These are phyloP conservation scores for Candida tibetensis DNA, from an alignment of 805 yeast species.

Conservation along the genomic window DNA sequence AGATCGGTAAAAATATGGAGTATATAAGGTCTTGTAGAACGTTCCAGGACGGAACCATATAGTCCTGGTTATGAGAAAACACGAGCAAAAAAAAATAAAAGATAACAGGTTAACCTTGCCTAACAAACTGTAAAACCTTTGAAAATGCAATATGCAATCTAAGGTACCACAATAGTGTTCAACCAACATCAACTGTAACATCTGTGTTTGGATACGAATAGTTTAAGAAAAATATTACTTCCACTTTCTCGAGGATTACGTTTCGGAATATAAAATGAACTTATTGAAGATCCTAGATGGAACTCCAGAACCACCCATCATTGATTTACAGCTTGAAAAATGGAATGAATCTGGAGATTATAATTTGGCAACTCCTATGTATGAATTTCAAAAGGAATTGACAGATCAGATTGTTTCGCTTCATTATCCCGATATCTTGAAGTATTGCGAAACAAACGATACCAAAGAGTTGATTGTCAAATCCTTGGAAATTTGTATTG, in stretches of 20 bases:
- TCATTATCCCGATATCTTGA: constrained; percentile 86
- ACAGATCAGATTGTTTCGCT: constrained; percentile 89
- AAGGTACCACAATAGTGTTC: no score
- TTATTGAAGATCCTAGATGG: constrained; percentile 72
- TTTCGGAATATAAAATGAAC: constrained; percentile 62
- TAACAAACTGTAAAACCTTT: no score
- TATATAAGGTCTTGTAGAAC: background rate
- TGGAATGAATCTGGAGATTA: constrained; percentile 58
- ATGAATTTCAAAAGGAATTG: constrained; percentile 80
- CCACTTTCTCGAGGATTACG: no score
- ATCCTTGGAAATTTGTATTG: constrained; percentile 69
- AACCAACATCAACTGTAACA: no score
- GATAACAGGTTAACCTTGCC: no score
- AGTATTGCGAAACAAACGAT: constrained; percentile 69
- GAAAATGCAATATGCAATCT: no score
- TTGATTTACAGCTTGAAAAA: constrained; percentile 50
- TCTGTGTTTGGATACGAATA: no score
- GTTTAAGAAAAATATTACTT: no score
- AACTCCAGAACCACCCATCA: constrained; percentile 79
- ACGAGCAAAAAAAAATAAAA: no score
- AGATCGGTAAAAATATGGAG: constrained; percentile 68
- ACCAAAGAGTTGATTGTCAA: constrained; percentile 58
- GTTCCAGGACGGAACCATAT: no score
- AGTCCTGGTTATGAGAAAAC: no score
- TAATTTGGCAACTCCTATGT: constrained; percentile 77